Evolutionary conservation across 2,329 filamentous ascomycete species (phyloP), one percentile per base, ranked within the genome.

Genomic region (Colletotrichum godetiae): DNA sequence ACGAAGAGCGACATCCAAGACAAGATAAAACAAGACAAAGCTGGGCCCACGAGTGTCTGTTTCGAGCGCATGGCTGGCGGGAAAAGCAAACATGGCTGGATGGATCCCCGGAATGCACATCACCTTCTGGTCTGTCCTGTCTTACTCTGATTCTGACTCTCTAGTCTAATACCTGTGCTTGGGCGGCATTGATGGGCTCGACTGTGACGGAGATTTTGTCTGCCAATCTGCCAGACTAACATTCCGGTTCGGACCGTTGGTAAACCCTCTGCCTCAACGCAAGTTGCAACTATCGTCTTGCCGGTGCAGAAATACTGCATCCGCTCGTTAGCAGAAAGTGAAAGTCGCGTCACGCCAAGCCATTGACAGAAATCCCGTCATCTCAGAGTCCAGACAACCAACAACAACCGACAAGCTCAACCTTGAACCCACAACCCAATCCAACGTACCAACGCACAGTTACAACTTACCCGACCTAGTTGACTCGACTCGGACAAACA

Each of bases 21-120:
- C 49, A 67, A 67, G 19, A 58, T 53, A 57, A 58, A 62, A 72
- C 65, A 49, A 72, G 52, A 61, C 64, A 33, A 35, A 33, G 68
- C 33, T 29, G 37, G 19, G 13, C 5, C 33, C 37, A 37, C 5
- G 15, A 13, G 22, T 12, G n/a, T 53, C 42, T 35, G 61, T 55
- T 33, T 55, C 49, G 29, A 31, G 33, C 29, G 33, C 29, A 29
- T 55, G 61, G 46, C 61, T 53, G n/a, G 29, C 33, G 42, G 19
- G 35, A 55, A 64, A 64, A 64, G 61, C 61, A 64, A 64, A 55
- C n/a, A 64, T 55, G 46, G 8, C 42, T 49, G 42, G 19, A 49
- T 49, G 42, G 42, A 49, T 49, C 19, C 42, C 19, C 42, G 7
- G 3, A 49, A 49, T 49, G 19, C 19, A 49, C 42, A 49, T 49